phyloP scores from a whole-genome alignment of 2,329 filamentous ascomycete species.

The Fusarium albosuccineum region DNA sequence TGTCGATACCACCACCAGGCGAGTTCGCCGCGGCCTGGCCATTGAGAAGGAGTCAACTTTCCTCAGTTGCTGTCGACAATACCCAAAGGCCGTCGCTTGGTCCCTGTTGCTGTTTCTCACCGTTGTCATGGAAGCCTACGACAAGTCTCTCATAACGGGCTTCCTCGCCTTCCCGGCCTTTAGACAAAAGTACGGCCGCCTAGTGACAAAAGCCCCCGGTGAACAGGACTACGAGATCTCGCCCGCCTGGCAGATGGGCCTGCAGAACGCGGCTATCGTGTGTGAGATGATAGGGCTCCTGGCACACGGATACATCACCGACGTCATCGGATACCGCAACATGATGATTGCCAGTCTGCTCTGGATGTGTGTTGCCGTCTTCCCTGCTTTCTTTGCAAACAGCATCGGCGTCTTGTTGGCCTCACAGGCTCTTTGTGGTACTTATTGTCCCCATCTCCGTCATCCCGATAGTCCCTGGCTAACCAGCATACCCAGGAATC shows the following conservation, averaged over 20 bases:
- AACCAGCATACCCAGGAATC: conserved; percentile 34
- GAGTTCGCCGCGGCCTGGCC: conserved; percentile 34
- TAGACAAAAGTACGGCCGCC: conserved; percentile 43
- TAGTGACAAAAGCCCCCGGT: conserved; percentile 21
- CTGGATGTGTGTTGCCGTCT: conserved; percentile 54
- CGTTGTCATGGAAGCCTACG: conserved; percentile 45
- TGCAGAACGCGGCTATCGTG: conserved; percentile 38
- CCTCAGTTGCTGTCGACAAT: conserved; percentile 36
- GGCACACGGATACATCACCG: conserved; percentile 56
- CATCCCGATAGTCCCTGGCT: not conserved
- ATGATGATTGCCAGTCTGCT: conserved; percentile 55
- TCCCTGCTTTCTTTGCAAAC: conserved; percentile 54
- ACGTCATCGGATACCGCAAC: conserved; percentile 54
- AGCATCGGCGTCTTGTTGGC: conserved; percentile 50
- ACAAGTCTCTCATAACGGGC: conserved; percentile 38
- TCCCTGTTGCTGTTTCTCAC: conserved; percentile 43
- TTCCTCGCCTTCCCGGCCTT: conserved; percentile 43
- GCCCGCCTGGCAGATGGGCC: conserved; percentile 40
- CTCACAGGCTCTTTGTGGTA: conserved; percentile 51
- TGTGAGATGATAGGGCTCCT: conserved; percentile 55
- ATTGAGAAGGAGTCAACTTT: conserved; percentile 36
- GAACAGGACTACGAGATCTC: conserved; percentile 53
- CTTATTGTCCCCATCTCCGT: not conserved
- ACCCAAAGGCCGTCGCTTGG: conserved; percentile 44
- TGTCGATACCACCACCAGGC: conserved; percentile 33